Percentiles rank a stretch among this genome's conserved stretches.
phyloP scores from a whole-genome alignment of 495 filamentous ascomycete species.

The Talaromyces stipitatus region DNA sequence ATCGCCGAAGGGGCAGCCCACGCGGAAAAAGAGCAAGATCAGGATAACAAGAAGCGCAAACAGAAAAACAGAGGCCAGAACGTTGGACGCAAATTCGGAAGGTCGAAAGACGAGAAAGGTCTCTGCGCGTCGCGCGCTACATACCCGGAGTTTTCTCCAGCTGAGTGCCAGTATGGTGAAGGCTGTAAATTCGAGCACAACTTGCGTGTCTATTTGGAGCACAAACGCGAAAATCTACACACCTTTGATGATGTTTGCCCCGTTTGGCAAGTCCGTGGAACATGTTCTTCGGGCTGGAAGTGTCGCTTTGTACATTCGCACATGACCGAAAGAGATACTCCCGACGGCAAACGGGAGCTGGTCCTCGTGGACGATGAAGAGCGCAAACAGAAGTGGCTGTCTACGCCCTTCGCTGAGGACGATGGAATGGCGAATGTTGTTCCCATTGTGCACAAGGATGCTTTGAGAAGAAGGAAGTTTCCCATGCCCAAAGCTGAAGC shows the following conservation, averaged over 20 bases:
- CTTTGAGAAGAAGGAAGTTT: conserved; percentile 59
- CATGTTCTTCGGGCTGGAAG: conserved; percentile 79
- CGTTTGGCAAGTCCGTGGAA: conserved; percentile 65
- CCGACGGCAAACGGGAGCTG: conserved; percentile 76
- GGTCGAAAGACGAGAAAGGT: conserved; percentile 64
- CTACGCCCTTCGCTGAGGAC: conserved; percentile 31
- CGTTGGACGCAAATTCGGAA: conserved; percentile 75
- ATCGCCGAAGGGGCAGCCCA: conserved; percentile 62
- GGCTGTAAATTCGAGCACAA: conserved; percentile 75
- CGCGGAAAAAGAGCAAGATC: conserved; percentile 31
- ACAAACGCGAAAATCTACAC: conserved; percentile 69
- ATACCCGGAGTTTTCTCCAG: conserved; percentile 66
- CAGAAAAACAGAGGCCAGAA: conserved; percentile 78
- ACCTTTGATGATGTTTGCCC: conserved; percentile 73
- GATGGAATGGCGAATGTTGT: conserved; percentile 71
- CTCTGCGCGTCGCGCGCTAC: conserved; percentile 66
- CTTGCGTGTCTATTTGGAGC: conserved; percentile 76
- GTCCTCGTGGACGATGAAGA: conserved; percentile 54
- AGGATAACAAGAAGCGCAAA: conserved; percentile 49
- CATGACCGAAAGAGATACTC: conserved; percentile 61
- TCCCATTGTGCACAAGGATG: conserved; percentile 53
- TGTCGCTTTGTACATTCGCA: conserved; percentile 84
- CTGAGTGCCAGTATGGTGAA: conserved; percentile 63
- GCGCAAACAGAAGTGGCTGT: conserved; percentile 32
- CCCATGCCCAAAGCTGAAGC: conserved; percentile 61